Evolutionary conservation across 2,329 filamentous ascomycete species (phyloP).

Genomic region (Claviceps purpurea): DNA sequence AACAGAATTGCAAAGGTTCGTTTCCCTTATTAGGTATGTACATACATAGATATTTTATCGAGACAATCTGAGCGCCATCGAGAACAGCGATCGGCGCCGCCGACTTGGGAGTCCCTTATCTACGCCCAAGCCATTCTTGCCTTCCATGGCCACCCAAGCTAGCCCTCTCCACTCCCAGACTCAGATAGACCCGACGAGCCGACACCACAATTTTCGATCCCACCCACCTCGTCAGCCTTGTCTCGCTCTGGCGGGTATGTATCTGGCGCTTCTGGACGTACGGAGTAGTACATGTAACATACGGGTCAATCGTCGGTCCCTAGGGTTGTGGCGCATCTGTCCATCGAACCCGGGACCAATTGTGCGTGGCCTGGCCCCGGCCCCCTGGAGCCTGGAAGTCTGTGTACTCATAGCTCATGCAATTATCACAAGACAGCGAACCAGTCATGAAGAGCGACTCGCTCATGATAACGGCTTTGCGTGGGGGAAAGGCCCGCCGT

Average conservation of each 20-base stretch:
- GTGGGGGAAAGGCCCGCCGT: neutral
- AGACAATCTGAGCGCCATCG: neutral
- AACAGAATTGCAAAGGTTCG: neutral
- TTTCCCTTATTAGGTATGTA: neutral
- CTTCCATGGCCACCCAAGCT: neutral
- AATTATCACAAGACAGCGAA: neutral
- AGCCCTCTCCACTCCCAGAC: neutral
- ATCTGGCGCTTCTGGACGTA: neutral
- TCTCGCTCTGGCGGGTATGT: neutral
- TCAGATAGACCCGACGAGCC: neutral
- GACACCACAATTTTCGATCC: neutral
- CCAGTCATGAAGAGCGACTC: neutral
- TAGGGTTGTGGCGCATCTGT: neutral
- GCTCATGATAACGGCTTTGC: neutral
- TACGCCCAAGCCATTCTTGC: neutral
- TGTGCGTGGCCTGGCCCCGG: neutral
- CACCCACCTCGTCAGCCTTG: neutral
- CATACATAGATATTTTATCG: too few relatives aligned
- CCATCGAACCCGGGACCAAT: neutral
- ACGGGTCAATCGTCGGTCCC: neutral
- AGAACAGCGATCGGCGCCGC: slow-evolving; percentile 4
- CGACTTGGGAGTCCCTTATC: slow-evolving; percentile 3
- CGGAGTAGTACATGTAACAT: neutral
- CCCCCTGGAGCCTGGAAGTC: neutral
- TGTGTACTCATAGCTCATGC: neutral